Evolutionary conservation across 345 rosid genomes (phyloP), one percentile per base, ranked within the genome.

Genomic region (Salix dunnii): DNA sequence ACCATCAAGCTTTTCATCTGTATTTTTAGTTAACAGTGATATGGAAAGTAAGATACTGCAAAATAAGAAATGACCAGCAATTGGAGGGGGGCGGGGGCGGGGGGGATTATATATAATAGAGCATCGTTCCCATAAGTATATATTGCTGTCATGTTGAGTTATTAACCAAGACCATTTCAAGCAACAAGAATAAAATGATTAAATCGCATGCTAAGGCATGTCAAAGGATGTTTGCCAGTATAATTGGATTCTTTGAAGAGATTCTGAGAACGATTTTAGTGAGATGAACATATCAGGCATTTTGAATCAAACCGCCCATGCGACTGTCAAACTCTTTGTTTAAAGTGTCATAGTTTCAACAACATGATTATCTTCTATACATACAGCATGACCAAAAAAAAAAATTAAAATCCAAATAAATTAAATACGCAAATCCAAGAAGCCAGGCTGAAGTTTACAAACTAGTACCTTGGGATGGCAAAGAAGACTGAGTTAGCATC

Each of bases 1-100:
- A 38, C 78, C 85, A 27, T 83, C 86, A 76, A 75, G 74, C 28
- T 87, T 90, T 75, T 72, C 86, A 79, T 86, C 99, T 89, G 86
- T 40, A 79, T 53, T 38, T 84, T 85, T 51, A 63, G 72, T 78
- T 43, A 46, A 40, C 18, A 48, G 4, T 31, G 68, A 36, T 25
- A 79, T 23, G 71, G 31, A 23, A 68, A 36, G 12, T 67, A n/a
- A 21, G 23, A 23, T 42, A 5, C 62, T 18, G n/a, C 40, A 66
- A 72, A 48, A 81, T 83, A 46, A 82, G 71, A 77, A 16, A 38
- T 31, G 38, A 61, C 33, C 61, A 49, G 36, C 21, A 62, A 53
- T 35, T 55, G 65, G 43, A 58, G 4, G 10, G 25, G 21, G 10
- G 10, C 3, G 1, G 65, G 43, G n/a, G 4, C 3, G 25, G 21